Evolutionary conservation across 495 filamentous ascomycete genomes (phyloP).

Genomic region (Aspergillus wentii): DNA sequence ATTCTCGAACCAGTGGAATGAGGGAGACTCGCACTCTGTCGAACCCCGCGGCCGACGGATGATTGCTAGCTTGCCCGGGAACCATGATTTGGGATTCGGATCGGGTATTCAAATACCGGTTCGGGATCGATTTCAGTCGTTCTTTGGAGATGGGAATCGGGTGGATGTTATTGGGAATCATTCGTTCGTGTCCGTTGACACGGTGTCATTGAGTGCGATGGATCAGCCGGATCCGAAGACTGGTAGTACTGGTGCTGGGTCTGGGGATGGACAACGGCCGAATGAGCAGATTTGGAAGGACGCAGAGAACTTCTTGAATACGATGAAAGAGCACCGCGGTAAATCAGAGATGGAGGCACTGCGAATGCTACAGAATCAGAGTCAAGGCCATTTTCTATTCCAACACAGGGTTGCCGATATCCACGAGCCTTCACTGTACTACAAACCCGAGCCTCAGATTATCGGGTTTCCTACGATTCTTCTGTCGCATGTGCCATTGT

Average conservation of each 20-base stretch:
- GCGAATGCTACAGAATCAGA: constrained; percentile 32
- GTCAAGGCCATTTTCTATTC: constrained; percentile 39
- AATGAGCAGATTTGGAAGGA: constrained; percentile 68
- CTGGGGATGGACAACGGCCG: constrained; percentile 31
- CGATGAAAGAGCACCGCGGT: constrained; percentile 43
- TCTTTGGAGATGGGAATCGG: constrained; percentile 84
- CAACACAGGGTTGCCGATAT: constrained; percentile 38
- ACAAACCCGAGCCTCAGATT: constrained; percentile 16
- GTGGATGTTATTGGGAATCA: constrained; percentile 92
- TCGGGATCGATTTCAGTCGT: constrained; percentile 75
- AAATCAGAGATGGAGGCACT: constrained; percentile 40
- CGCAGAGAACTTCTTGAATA: constrained; percentile 68
- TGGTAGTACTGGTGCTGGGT: constrained; percentile 33
- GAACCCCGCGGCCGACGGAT: constrained; percentile 53
- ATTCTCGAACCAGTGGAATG: constrained; percentile 62
- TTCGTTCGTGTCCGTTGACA: constrained; percentile 88
- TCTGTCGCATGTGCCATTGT: constrained; percentile 87
- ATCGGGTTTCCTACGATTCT: constrained; percentile 73
- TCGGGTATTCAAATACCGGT: constrained; percentile 74
- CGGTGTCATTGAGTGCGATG: constrained; percentile 76
- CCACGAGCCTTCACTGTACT: constrained; percentile 18
- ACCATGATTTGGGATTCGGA: constrained; percentile 96
- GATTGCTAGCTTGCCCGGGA: constrained; percentile 81
- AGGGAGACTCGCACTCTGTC: constrained; percentile 31
- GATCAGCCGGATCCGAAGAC: constrained; percentile 46